Evolutionary conservation across 2,329 filamentous ascomycete genomes (phyloP).

Genomic region (Sporothrix globosa): DNA sequence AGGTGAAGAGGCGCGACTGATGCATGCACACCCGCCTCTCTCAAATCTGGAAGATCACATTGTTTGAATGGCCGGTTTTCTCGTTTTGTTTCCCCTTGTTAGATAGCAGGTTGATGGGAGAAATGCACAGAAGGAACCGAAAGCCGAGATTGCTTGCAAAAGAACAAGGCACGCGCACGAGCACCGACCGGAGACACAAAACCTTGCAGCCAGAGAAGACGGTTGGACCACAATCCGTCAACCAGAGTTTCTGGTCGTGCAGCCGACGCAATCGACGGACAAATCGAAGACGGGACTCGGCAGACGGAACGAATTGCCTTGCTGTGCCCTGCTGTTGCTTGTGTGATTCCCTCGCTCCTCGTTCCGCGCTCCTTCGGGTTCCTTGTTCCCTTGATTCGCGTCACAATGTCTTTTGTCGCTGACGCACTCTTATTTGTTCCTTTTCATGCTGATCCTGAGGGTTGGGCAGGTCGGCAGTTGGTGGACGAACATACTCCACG

Average conservation of each 20-base stretch:
- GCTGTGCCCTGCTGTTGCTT: neutral
- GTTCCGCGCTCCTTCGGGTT: neutral
- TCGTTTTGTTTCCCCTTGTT: neutral
- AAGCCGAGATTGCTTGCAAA: neutral
- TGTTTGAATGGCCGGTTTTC: conserved; percentile 11
- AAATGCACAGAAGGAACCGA: neutral
- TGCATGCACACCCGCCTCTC: neutral
- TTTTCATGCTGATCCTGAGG: neutral
- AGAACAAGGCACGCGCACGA: neutral
- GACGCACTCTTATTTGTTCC: neutral
- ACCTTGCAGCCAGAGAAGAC: neutral
- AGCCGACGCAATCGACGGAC: conserved; percentile 12
- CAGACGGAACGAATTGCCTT: conserved; percentile 24
- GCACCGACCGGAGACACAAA: neutral
- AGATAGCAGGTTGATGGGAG: neutral
- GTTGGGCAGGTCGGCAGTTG: conserved; percentile 21
- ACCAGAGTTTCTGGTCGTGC: neutral
- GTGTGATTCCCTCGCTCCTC: neutral
- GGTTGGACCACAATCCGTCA: conserved; percentile 18
- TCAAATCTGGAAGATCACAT: neutral
- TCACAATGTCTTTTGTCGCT: conserved; percentile 7
- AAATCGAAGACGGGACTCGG: conserved; percentile 22
- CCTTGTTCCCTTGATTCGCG: neutral
- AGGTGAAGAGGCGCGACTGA: neutral
- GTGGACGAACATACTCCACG: neutral